These are phyloP conservation scores for Fusarium heterosporum DNA, from an alignment of 2,329 filamentous ascomycete genomes.

Conservation along the genomic window DNA sequence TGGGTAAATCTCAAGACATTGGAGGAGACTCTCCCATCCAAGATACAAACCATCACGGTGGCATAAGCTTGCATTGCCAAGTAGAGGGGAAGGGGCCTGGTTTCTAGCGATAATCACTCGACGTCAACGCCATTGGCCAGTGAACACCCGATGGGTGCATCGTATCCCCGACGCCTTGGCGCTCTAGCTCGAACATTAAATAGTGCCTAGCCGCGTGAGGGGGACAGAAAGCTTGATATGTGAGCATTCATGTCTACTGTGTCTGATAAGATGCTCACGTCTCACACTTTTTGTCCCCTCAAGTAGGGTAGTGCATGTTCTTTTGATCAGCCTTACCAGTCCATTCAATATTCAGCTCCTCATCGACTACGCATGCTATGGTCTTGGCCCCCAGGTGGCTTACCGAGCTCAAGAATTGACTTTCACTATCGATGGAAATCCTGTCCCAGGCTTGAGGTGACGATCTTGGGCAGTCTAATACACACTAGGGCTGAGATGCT, in stretches of 20 bases:
- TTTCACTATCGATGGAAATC: conserved; percentile 1
- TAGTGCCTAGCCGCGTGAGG: neutral
- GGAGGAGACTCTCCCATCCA: too few relatives aligned
- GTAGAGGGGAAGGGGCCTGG: neutral
- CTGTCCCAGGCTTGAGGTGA: neutral
- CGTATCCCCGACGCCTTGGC: conserved; percentile 22
- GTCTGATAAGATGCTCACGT: too few relatives aligned
- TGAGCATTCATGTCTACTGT: too few relatives aligned
- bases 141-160: neutral
- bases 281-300: too few relatives aligned
- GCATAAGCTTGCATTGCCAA: neutral
- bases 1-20: too few relatives aligned
- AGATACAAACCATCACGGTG: neutral
- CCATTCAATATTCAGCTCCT: neutral
- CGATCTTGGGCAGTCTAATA: neutral
- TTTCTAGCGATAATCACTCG: neutral
- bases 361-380: neutral
- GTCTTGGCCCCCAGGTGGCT: conserved; percentile 8
- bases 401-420: neutral
- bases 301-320: too few relatives aligned
- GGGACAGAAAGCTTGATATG: too few relatives aligned
- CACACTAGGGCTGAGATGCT: neutral
- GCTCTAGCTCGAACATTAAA: neutral
- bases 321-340: neutral
- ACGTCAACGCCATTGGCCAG: neutral